Conservation (phyloP, 2,329 filamentous ascomycete genomes). For the Fusarium sp. region DNA sequence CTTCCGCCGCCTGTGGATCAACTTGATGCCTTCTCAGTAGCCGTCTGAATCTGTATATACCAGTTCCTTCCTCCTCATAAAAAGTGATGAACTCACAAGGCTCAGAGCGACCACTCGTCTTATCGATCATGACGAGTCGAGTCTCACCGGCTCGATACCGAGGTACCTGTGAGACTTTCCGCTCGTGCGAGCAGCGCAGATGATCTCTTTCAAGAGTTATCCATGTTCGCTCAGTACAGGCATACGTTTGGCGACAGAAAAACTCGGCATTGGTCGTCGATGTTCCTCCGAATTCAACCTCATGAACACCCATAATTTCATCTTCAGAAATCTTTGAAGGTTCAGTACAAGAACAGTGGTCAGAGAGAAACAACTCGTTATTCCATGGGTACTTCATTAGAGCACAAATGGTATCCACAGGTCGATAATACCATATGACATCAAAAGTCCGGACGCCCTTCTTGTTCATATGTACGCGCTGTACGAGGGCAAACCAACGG, state of each 20-base stretch:
- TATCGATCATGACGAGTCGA: slow-evolving; percentile 59
- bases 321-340: slow-evolving; percentile 59
- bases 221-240: slow-evolving; percentile 70
- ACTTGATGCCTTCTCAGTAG: slow-evolving; percentile 62
- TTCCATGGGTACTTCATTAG: slow-evolving; percentile 73
- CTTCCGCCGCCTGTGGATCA: slow-evolving; percentile 46
- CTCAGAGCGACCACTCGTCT: slow-evolving; percentile 58
- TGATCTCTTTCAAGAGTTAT: slow-evolving; percentile 66
- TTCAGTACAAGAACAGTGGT: slow-evolving; percentile 77
- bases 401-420: slow-evolving; percentile 76
- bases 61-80: slow-evolving; percentile 29
- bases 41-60: slow-evolving; percentile 57
- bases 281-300: slow-evolving; percentile 67
- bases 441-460: slow-evolving; percentile 61
- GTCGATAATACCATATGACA: slow-evolving; percentile 79
- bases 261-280: slow-evolving; percentile 62
- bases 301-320: slow-evolving; percentile 67
- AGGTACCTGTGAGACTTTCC: slow-evolving; percentile 22
- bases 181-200: slow-evolving; percentile 61
- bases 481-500: slow-evolving; percentile 79
- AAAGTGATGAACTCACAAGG: slow-evolving; percentile 67
- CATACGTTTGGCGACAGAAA: slow-evolving; percentile 78
- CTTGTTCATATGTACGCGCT: slow-evolving; percentile 58
- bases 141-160: slow-evolving; percentile 67
- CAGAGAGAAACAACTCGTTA: slow-evolving; percentile 81